Evolutionary conservation across 2,329 filamentous ascomycete genomes (phyloP).

Genomic region (Alternaria rosae): DNA sequence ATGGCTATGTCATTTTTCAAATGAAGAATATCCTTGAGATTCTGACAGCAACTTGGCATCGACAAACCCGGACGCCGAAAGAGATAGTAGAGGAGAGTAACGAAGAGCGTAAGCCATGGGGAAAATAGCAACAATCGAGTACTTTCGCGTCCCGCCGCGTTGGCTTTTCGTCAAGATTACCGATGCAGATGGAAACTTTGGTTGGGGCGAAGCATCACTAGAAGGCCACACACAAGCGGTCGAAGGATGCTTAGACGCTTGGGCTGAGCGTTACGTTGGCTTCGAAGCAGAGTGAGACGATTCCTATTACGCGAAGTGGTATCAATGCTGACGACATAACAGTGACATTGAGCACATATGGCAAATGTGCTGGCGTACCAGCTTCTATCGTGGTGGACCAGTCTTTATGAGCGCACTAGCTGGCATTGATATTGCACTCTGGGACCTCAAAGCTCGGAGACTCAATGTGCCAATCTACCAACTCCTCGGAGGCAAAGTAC

Average conservation of each 20-base stretch:
- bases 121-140: conserved; percentile 71
- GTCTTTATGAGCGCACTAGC: conserved; percentile 82
- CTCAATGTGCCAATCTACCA: conserved; percentile 74
- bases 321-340: neutral
- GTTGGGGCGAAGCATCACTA: conserved; percentile 78
- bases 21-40: neutral
- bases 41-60: neutral
- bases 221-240: conserved; percentile 78
- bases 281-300: conserved; percentile 71
- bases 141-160: conserved; percentile 76
- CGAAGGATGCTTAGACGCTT: conserved; percentile 75
- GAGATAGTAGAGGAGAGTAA: neutral
- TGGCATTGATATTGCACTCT: conserved; percentile 80
- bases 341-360: conserved; percentile 83
- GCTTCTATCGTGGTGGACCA: conserved; percentile 79
- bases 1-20: neutral
- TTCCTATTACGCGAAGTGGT: accelerated
- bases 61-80: neutral
- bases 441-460: conserved; percentile 75
- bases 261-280: conserved; percentile 67
- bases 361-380: conserved; percentile 73
- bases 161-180: conserved; percentile 82
- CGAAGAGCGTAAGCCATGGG: conserved; percentile 59
- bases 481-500: conserved; percentile 76
- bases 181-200: conserved; percentile 68